phyloP scores from a whole-genome alignment of 345 rosid genomes.

The Stellera chamaejasme region DNA sequence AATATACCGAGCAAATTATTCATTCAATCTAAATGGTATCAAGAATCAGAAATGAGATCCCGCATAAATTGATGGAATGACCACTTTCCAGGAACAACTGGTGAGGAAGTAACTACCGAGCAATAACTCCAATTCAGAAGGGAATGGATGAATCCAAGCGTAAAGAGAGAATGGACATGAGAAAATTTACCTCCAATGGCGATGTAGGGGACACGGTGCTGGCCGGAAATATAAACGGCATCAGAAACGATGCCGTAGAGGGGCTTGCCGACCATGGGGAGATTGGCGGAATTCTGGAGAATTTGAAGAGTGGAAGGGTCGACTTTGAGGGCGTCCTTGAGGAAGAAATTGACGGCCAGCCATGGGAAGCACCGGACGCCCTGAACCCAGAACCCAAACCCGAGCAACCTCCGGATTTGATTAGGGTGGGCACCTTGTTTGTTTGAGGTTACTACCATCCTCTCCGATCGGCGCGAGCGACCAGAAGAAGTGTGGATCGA shows the following conservation, averaged over 20 bases:
- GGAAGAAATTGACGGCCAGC: conserved; percentile 73
- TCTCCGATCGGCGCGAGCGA: background rate
- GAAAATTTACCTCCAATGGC: conserved; percentile 70
- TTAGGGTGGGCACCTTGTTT: conserved; percentile 8
- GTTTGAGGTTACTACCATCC: background rate
- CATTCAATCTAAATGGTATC: no score
- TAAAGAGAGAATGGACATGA: background rate
- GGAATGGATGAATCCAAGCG: background rate
- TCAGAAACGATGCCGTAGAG: conserved; percentile 74
- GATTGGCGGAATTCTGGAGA: conserved; percentile 74
- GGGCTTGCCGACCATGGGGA: conserved; percentile 91
- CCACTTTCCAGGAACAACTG: no score
- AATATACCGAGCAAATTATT: no score
- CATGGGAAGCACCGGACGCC: conserved; percentile 90
- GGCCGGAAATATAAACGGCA: conserved; percentile 58
- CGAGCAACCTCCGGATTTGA: conserved; percentile 44
- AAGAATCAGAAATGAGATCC: no score
- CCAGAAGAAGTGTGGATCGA: no score
- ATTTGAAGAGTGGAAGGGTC: conserved; percentile 78
- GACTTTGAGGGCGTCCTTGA: conserved; percentile 71
- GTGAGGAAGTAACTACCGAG: no score
- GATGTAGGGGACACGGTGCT: conserved; percentile 88
- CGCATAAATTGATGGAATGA: no score
- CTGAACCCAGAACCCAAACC: conserved; percentile 74
- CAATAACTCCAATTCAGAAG: no score